These are phyloP conservation scores for Penicillium macrosclerotiorum DNA, from an alignment of 495 filamentous ascomycete species.

Conservation along the genomic window DNA sequence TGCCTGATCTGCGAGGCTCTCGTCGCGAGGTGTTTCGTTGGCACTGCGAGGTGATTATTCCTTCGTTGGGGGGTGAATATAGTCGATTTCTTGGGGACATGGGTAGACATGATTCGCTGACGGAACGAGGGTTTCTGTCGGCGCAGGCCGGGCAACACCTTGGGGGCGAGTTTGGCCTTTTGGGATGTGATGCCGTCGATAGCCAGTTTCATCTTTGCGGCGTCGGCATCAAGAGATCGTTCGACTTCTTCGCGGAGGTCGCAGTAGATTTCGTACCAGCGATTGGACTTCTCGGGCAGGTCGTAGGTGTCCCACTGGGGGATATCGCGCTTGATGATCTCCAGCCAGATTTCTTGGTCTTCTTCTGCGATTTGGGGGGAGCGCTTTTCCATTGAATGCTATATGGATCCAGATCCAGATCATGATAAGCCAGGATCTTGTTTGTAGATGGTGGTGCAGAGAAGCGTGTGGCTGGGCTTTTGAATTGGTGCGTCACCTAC, in stretches of 20 bases:
- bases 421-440: too few relatives aligned
- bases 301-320: constrained; percentile 57
- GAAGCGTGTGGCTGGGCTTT: background rate
- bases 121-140: background rate
- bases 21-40: constrained; percentile 40
- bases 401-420: background rate
- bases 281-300: constrained; percentile 52
- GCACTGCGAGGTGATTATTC: constrained; percentile 37
- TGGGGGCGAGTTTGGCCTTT: constrained; percentile 44
- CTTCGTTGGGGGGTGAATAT: constrained; percentile 38
- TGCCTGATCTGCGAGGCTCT: constrained; percentile 35
- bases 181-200: constrained; percentile 50
- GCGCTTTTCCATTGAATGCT: constrained; percentile 59
- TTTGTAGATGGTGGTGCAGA: too few relatives aligned
- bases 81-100: constrained; percentile 26
- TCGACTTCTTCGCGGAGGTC: constrained; percentile 44
- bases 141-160: constrained; percentile 33
- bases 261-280: constrained; percentile 66
- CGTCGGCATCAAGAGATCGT: constrained; percentile 46
- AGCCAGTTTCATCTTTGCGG: constrained; percentile 45
- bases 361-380: constrained; percentile 64
- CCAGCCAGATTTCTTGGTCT: constrained; percentile 63
- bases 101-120: constrained; percentile 21
- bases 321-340: constrained; percentile 68
- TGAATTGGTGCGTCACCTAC: constrained; percentile 31